Base-by-base conservation (phyloP, 73 alveolate species). In the Symbiodinium natans region DNA sequence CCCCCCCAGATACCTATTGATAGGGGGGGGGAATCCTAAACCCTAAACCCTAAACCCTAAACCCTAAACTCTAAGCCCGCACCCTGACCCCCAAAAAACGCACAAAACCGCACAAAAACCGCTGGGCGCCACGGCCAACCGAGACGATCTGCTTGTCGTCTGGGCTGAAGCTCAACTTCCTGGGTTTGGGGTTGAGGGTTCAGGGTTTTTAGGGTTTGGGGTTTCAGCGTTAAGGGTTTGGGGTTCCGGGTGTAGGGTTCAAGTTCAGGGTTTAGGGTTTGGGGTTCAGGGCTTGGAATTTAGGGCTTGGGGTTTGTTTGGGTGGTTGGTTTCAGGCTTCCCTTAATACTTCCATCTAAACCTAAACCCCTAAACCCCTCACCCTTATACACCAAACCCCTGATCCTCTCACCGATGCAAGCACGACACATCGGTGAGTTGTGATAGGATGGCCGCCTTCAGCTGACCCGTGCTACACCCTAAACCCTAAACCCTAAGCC, bases 141-240 rank as follows among this genome's bases (percentile, higher is more conserved):
- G 94, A 87, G 85, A 87, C 94, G 41, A 87, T 87, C 94, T 87
- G 94, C 85, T 87, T 87, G 85, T 82, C 94, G 68, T 87, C 94
- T 17, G 94, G 94, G 75, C 94, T 87, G 85, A 87, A 87, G 54
- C 94, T 87, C 63, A 87, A 54, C 94, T 87, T 87, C 94, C 94
- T 87, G 59, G 59, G 0, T 46, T 46, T 46, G 17, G 59, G 59
- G 59, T 21, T 46, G 59, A 46, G 59, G 59, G 59, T 21, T 21
- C n/a, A 3, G 27, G 13, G 68, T 4, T 52, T 48, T 48, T 17
- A 5, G 68, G 68, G 68, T 52, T 52, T 52, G 21, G 68, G n/a
- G 21, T 52, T 5, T 3, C 21, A 1, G 25, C 1, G 68, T 52
- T 52, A 27, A 52, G 68, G 68, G n/a, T 52, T 52, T 52, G 21